Evolutionary conservation across 129 eudicot genomes (phyloP).

Genomic region (Logfia minima): DNA sequence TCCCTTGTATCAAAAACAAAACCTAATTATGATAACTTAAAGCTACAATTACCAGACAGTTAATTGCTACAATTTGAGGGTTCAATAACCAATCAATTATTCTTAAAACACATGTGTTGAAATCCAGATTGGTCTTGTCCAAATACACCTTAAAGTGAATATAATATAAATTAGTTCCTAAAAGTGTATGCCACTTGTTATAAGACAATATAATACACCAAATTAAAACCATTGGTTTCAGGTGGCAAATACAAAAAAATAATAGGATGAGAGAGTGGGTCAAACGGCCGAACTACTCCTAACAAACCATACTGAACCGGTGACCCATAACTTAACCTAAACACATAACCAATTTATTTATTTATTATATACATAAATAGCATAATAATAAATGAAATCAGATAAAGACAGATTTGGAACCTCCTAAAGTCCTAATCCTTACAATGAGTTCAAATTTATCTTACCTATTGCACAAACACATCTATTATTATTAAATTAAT

Average conservation of each 20-base stretch:
- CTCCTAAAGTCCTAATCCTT: constrained; percentile 4
- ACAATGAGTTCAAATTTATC: constrained; percentile 7
- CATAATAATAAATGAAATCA: neutral
- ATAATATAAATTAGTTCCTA: too few relatives aligned
- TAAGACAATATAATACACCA: neutral
- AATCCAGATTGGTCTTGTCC: too few relatives aligned
- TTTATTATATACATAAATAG: constrained; percentile 1
- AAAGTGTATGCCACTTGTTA: too few relatives aligned
- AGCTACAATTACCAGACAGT: too few relatives aligned
- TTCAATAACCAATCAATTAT: too few relatives aligned
- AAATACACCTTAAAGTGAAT: too few relatives aligned
- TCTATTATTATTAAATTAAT: neutral
- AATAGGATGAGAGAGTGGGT: constrained; percentile 24
- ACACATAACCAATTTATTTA: neutral
- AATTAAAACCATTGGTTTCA: neutral
- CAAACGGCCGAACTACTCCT: constrained; percentile 33
- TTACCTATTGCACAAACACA: neutral
- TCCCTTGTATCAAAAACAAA: too few relatives aligned
- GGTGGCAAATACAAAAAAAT: neutral
- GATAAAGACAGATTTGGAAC: constrained; percentile 30
- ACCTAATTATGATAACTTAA: too few relatives aligned
- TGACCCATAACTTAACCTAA: constrained; percentile 31
- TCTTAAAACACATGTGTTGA: too few relatives aligned
- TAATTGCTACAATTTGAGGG: too few relatives aligned
- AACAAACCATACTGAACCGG: constrained; percentile 32